Conservation (phyloP, 2,329 filamentous ascomycete species). For the Alternaria novae-zelandiae region DNA sequence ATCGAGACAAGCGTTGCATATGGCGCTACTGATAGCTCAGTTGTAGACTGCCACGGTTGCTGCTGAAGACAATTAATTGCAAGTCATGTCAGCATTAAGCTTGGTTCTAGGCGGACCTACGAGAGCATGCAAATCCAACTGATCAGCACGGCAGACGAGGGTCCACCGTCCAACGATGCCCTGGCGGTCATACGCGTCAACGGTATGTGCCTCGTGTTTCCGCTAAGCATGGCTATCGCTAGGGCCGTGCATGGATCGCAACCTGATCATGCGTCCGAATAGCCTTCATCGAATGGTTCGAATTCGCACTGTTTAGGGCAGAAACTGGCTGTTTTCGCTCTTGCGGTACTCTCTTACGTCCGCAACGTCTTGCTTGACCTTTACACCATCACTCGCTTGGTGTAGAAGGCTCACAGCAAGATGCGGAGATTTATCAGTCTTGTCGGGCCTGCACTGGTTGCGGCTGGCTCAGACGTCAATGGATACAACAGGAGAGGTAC, state of each 20-base stretch:
- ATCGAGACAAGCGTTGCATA: neutral
- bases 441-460: slow-evolving; percentile 23
- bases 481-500: slow-evolving; percentile 23
- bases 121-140: slow-evolving; percentile 12
- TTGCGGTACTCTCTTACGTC: slow-evolving; percentile 6
- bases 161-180: slow-evolving; percentile 1
- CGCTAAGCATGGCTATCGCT: slow-evolving; percentile 18
- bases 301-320: slow-evolving; percentile 5
- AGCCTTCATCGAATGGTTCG: slow-evolving; percentile 9
- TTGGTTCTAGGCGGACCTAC: neutral
- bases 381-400: slow-evolving; percentile 29
- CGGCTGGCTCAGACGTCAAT: slow-evolving; percentile 17
- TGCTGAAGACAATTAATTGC: neutral
- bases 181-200: slow-evolving; percentile 17
- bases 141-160: slow-evolving; percentile 31
- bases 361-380: slow-evolving; percentile 16
- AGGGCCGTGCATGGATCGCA: slow-evolving; percentile 31
- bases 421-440: slow-evolving; percentile 32
- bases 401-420: slow-evolving; percentile 18
- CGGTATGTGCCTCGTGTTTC: slow-evolving; percentile 24
- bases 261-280: slow-evolving; percentile 18
- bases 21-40: neutral
- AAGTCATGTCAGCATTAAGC: neutral
- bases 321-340: slow-evolving; percentile 6
- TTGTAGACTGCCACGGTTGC: neutral